Base-by-base conservation (phyloP, 2,329 filamentous ascomycete species). In the Penicillium sp. region DNA sequence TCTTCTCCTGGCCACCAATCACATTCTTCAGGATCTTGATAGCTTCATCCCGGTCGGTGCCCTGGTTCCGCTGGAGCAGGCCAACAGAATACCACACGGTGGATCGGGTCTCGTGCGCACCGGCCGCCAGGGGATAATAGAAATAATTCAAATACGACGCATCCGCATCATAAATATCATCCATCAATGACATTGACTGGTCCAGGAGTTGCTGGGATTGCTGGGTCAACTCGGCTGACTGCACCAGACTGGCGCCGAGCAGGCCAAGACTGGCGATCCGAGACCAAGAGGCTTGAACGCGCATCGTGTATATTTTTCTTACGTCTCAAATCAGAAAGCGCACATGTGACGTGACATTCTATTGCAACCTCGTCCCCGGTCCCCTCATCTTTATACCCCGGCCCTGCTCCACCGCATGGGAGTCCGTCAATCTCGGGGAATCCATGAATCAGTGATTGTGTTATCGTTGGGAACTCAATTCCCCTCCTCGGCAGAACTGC, bases 21-120 rank as follows among this genome's bases (percentile, higher is more conserved):
- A 68, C 60, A 55, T 68, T 66, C 38, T 65, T 57, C 28, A 68
- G 60, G 22, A 68, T 68, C 3, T 64, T 62, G 14, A 68, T 25
- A 7, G 66, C 66, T 42, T 58, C 58, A 14, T 46, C 60, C 28
- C 65, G 60, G 55, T 68, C 66, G 4, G 58, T 62, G 3, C 43
- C 55, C 28, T 48, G 57, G 13, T 68, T 68, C 11, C 66, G 59
- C 1, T 64, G 64, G 11, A 68, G 54, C 22, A 68, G 37, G 37
- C 64, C 61, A 16, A 62, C 61, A 6, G 66, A 64, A 61, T 68
- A 68, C 66, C 66, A 68, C 4, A 59, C 66, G 2, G 58, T 59
- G 19, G 62, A 62, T 1, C 66, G 61, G 46, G 54, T 63, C 45
- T 68, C 66, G 42, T 68, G 65, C 10, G 59, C 60, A 37, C 61